These are phyloP conservation scores for Drechslerella stenobrocha DNA, from an alignment of 2,329 filamentous ascomycete genomes.

Conservation along the genomic window DNA sequence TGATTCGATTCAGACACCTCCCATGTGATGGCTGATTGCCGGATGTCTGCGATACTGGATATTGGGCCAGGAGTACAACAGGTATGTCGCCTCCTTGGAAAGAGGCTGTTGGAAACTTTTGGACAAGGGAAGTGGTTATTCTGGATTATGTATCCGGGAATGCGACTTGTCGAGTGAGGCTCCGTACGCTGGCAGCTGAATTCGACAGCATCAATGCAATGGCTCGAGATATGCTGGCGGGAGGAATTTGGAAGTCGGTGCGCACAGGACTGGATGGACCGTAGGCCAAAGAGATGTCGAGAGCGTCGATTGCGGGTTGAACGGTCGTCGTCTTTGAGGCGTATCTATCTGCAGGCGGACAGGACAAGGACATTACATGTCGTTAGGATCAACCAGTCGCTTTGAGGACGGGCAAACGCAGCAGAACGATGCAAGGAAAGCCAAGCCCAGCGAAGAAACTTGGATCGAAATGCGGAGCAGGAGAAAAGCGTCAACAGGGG, in stretches of 20 bases:
- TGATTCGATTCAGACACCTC: constrained; percentile 18
- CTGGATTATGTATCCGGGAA: constrained; percentile 14
- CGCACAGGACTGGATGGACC: constrained; percentile 6
- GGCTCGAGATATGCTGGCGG: constrained; percentile 10
- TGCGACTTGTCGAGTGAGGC: constrained; percentile 43
- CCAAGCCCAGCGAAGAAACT: constrained; percentile 24
- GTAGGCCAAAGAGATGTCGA: constrained; percentile 18
- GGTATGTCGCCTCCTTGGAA: constrained; percentile 11
- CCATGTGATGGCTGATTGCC: constrained; percentile 42
- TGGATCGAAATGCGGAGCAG: constrained; percentile 1
- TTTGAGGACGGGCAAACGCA: constrained; percentile 29
- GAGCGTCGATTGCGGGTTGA: constrained; percentile 23
- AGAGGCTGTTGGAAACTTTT: constrained; percentile 7
- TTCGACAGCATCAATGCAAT: constrained; percentile 35
- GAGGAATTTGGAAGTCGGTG: constrained; percentile 26
- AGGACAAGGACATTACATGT: constrained; percentile 16
- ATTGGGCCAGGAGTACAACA: constrained; percentile 7
- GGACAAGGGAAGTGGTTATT: constrained; percentile 33
- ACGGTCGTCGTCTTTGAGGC: constrained; percentile 24
- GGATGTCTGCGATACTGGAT: constrained; percentile 20
- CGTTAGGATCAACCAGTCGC: constrained; percentile 25
- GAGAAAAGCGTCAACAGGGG: constrained; percentile 41
- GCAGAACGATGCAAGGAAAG: constrained; percentile 1
- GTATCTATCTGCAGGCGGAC: constrained; percentile 27
- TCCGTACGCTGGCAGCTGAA: constrained; percentile 28